Percentiles rank a stretch among this genome's conserved stretches.
Evolutionary conservation across 805 yeast species (phyloP).

Genomic region (Schwanniomyces pseudopolymorphus): DNA sequence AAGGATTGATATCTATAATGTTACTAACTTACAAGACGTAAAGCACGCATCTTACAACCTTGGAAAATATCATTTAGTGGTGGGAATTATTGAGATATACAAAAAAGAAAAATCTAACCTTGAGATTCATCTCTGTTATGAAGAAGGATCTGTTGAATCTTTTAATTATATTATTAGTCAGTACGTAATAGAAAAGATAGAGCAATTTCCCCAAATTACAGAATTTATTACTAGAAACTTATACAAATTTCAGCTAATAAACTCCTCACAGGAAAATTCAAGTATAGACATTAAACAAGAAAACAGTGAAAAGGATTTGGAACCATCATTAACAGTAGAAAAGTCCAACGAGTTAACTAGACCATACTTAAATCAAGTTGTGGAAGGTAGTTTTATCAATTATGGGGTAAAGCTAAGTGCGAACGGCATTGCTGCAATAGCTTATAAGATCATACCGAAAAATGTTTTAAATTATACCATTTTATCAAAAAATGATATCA

Average conservation of each 20-base stretch:
- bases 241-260: conserved; percentile 19
- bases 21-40: not conserved
- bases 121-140: conserved; percentile 14
- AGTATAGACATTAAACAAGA: conserved; percentile 5
- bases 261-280: conserved; percentile 14
- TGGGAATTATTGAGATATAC: conserved; percentile 3
- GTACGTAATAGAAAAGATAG: not conserved
- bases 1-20: conserved; percentile 1
- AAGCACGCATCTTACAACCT: not conserved
- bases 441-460: conserved; percentile 25
- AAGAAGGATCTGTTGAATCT: conserved; percentile 19
- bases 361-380: conserved; percentile 17
- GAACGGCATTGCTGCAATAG: conserved; percentile 20
- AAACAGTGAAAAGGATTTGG: conserved; percentile 3
- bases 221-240: conserved; percentile 19
- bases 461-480: conserved; percentile 26
- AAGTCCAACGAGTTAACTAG: conserved; percentile 8
- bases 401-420: conserved; percentile 19
- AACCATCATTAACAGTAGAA: not conserved
- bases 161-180: conserved; percentile 6
- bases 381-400: conserved; percentile 28
- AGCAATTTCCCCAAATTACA: conserved; percentile 9
- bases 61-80: not conserved
- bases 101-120: conserved; percentile 1
- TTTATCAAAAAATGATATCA: conserved; percentile 21